Base-by-base conservation (phyloP, 805 yeast genomes). In the Candida boidinii region DNA sequence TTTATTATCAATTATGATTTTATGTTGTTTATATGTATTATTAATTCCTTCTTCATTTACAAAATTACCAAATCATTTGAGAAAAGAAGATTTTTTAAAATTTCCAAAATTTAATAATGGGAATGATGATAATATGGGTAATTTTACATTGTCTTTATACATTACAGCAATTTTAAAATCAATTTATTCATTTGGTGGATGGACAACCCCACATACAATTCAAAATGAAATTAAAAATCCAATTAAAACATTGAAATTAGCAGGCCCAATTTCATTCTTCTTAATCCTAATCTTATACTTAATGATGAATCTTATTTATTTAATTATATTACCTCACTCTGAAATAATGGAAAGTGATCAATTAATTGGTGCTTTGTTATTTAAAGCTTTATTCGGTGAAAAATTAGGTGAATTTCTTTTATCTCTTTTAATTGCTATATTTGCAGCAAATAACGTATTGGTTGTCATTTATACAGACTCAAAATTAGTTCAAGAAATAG, bases 191-290 rank as follows among this genome's bases (percentile, higher is more conserved):
- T 60, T 60, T 33, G 57, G 63, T 2, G 75, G 75, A 4, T 68
- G 75, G 75, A 64, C 64, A 28, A 51, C 67, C 2, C 65, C 66
- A 11, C 73, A 68, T 41, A 63, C 68, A 0, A 71, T 64, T 12
- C 56, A 68, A 11, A 66, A 62, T 43, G 74, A 69, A 36, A 63
- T 69, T 26, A 61, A 54, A 36, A 63, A 68, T 33, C 74, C 74
- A 1, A 54, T 60, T 2, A 42, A 64, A 8, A 67, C 71, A 1
- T 54, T 67, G 31, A 61, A 51, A 34, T 56, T 60, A 10, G 68
- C 73, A 1, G 75, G 73, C 1, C 72, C 70, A 1, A 44, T 54
- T 1, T 61, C 74, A 1, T 51, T 69, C 26, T 24, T 51, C 10
- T 38, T 66, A 10, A 53, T 65, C 18, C 39, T 66, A 5, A 33